Evolutionary conservation across 78 protist species (phyloP).

Genomic region (Dictyostelium citrinum): DNA sequence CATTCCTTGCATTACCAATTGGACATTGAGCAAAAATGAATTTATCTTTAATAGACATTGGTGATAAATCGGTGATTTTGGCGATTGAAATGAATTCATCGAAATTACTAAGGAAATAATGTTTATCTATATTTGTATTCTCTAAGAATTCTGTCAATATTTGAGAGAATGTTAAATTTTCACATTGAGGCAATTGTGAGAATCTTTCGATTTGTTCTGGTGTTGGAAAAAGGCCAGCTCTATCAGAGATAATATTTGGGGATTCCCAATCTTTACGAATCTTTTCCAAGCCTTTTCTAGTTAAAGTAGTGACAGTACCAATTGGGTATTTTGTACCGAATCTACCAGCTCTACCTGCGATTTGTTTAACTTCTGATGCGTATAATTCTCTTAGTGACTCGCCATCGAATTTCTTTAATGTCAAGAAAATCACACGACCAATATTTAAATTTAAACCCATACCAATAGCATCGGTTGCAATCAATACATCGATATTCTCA

Average conservation of each 20-base stretch:
- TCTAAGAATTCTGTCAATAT: neutral
- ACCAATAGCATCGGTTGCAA: constrained; percentile 92
- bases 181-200: neutral
- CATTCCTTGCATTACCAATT: neutral
- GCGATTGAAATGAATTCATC: neutral
- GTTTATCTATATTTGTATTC: constrained; percentile 18
- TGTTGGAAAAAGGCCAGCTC: constrained; percentile 42
- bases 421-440: constrained; percentile 66
- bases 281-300: neutral
- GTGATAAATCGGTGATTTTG: neutral
- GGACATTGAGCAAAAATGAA: constrained; percentile 18
- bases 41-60: neutral
- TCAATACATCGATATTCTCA: constrained; percentile 42
- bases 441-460: constrained; percentile 92
- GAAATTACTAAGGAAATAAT: constrained; percentile 26
- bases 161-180: constrained; percentile 1
- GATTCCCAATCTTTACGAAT: neutral
- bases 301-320: constrained; percentile 17
- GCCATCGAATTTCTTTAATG: constrained; percentile 85
- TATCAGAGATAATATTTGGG: neutral
- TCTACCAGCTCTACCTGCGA: constrained; percentile 88
- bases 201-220: neutral
- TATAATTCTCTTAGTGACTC: neutral
- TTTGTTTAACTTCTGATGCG: constrained; percentile 74
- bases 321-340: neutral